Base-by-base conservation (phyloP, 1,139 yeast genomes). In the Arxiozyma heterogenica region DNA sequence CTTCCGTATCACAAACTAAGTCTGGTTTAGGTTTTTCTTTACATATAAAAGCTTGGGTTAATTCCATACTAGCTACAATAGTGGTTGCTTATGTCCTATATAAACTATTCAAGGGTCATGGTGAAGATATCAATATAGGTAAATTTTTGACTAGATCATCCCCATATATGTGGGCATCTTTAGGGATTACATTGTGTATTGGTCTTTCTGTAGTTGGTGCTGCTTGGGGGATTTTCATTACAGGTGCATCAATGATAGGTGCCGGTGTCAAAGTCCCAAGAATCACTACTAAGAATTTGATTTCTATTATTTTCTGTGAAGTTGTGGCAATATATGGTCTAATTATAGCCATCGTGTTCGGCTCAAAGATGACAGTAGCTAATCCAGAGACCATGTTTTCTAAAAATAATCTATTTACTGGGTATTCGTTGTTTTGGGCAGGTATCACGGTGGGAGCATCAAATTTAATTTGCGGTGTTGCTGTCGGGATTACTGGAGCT, bases 251-350 rank as follows among this genome's bases (percentile, higher is more conserved):
- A 45, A 88, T 94, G 62, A 74, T 94, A 58, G 99, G 99, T 62
- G 98, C 98, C 5, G 98, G 98, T 74, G 97, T 94, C 58, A 88
- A 88, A 71, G 93, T 96, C 4, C 98, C 98, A 51, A 78, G 98
- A 69, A 94, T 94, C 70, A 91, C 98, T 50, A 94, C 99, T 58
- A 94, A 94, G 77, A 93, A 93, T 72, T 80, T 94, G 70, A 94
- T 94, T 58, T 86, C 96, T 54, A 93, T 94, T 71, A 94, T 94
- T 75, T 94, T 94, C 77, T 94, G 98, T 78, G 99, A 94, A 74
- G 98, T 94, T 62, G 99, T 94, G 57, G 99, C 98, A 59, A 94
- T 94, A 70, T 94, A 94, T 69, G 98, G 98, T 9, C 81, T 94
- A 62, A 94, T 94, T 70, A 93, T 93, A 89, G 94, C 98, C 51